A percentile compares a stretch with the other conserved stretches of the same genome.
phyloP scores from a whole-genome alignment of 768 basidiomycete species.

The Tylopilus plumbeoviolaceoides region DNA sequence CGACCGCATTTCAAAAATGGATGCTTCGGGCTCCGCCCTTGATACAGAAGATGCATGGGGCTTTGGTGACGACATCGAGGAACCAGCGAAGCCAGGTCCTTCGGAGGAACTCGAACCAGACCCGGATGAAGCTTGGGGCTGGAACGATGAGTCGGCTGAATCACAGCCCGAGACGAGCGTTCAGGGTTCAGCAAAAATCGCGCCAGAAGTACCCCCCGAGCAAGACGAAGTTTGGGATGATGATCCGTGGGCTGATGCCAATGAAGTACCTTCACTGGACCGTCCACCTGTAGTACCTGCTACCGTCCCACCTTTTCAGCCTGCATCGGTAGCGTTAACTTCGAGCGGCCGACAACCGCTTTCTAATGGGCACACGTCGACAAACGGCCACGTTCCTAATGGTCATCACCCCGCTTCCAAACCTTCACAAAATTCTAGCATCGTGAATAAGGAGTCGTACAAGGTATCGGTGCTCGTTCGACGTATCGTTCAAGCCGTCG shows the following conservation, averaged over 20 bases:
- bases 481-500: conserved; percentile 51
- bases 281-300: conserved; percentile 27
- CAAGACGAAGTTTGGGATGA: conserved; percentile 61
- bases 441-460: conserved; percentile 45
- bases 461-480: conserved; percentile 55
- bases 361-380: conserved; percentile 14
- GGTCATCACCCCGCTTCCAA: conserved; percentile 15
- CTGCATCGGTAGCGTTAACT: conserved; percentile 37
- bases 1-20: conserved; percentile 25
- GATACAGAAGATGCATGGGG: conserved; percentile 44
- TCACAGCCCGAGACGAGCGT: conserved; percentile 27
- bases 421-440: conserved; percentile 15
- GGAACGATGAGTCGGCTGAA: conserved; percentile 48
- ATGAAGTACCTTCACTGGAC: conserved; percentile 21
- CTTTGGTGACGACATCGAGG: conserved; percentile 45
- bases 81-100: conserved; percentile 18
- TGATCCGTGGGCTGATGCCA: conserved; percentile 60
- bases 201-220: conserved; percentile 29
- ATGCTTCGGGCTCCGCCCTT: conserved; percentile 22
- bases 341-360: conserved; percentile 53
- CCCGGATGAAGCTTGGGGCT: conserved; percentile 69
- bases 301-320: conserved; percentile 26
- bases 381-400: conserved; percentile 20
- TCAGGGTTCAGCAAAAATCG: background rate
- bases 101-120: conserved; percentile 32